Conservation (phyloP, 2,329 filamentous ascomycete species). For the Cordyceps tenuipes region DNA sequence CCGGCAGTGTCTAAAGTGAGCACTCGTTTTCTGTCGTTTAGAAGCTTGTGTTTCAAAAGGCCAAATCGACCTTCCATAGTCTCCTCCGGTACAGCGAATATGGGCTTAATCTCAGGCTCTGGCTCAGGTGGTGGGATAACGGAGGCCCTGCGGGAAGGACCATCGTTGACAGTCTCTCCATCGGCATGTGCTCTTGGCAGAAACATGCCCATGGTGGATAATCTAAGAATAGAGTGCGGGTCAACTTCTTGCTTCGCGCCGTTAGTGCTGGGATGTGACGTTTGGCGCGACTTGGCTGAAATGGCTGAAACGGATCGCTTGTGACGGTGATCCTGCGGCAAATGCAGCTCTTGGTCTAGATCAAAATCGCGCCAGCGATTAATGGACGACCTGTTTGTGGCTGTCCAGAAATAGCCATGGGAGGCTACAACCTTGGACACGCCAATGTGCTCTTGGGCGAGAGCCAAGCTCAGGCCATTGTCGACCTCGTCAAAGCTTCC, state of each 20-base stretch:
- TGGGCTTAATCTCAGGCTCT: conserved; percentile 42
- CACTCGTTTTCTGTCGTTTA: conserved; percentile 85
- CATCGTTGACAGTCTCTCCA: conserved; percentile 47
- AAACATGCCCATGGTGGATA: conserved; percentile 78
- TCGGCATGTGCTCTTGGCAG: conserved; percentile 48
- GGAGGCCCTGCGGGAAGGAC: conserved; percentile 31
- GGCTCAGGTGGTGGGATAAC: conserved; percentile 22
- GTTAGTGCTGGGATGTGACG: conserved; percentile 25
- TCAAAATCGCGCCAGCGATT: conserved; percentile 87
- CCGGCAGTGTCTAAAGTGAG: conserved; percentile 91
- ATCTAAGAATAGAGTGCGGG: conserved; percentile 65
- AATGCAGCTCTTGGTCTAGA: conserved; percentile 62
- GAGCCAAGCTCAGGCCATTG: conserved; percentile 81
- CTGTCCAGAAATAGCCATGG: conserved; percentile 78
- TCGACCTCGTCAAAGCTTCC: conserved; percentile 60
- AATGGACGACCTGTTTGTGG: conserved; percentile 82
- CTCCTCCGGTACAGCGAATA: conserved; percentile 62
- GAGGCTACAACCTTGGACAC: conserved; percentile 61
- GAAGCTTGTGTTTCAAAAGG: conserved; percentile 81
- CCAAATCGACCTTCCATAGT: conserved; percentile 94
- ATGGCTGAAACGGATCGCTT: conserved; percentile 39
- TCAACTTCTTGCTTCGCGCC: conserved; percentile 57
- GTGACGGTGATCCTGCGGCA: conserved; percentile 46
- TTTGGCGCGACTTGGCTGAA: conserved; percentile 26
- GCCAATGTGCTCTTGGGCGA: conserved; percentile 84